phyloP scores from a whole-genome alignment of 768 basidiomycete genomes.

The Boletus edulis region DNA sequence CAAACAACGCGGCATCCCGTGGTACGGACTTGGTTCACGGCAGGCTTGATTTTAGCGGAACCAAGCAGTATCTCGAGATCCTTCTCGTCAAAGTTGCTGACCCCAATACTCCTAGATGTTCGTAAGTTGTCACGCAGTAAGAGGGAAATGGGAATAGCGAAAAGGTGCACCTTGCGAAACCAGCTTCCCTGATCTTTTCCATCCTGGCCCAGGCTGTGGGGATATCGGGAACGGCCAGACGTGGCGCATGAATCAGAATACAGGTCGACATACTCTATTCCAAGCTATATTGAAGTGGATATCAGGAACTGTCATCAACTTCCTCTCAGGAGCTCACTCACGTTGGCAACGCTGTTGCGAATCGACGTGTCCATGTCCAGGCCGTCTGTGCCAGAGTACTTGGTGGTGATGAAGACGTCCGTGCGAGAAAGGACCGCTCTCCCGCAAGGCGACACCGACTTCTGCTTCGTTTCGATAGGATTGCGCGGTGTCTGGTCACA shows the following conservation, averaged over 20 bases:
- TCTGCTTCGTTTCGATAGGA: constrained; percentile 62
- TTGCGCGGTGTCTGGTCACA: constrained; percentile 57
- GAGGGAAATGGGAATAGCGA: background rate
- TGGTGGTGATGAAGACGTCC: constrained; percentile 67
- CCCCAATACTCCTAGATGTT: constrained; percentile 59
- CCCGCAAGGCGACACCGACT: constrained; percentile 37
- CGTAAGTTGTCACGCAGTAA: background rate
- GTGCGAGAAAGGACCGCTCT: constrained; percentile 55
- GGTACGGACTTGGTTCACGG: constrained; percentile 59
- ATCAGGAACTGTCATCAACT: too few relatives aligned
- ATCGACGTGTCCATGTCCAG: constrained; percentile 57
- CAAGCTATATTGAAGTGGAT: constrained; percentile 42
- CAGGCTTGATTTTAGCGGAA: constrained; percentile 62
- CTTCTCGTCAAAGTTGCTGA: constrained; percentile 62
- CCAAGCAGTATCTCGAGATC: constrained; percentile 55
- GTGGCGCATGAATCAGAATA: constrained; percentile 68
- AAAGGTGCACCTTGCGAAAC: constrained; percentile 49
- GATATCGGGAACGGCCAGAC: constrained; percentile 56
- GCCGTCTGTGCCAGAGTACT: constrained; percentile 53
- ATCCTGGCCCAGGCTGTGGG: constrained; percentile 63
- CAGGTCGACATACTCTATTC: constrained; percentile 62
- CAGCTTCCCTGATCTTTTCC: constrained; percentile 57
- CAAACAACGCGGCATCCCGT: background rate
- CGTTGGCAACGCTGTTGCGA: constrained; percentile 53
- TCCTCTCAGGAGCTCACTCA: constrained; percentile 16